phyloP scores from a whole-genome alignment of 805 yeast species.

The Yarrowia sp. region DNA sequence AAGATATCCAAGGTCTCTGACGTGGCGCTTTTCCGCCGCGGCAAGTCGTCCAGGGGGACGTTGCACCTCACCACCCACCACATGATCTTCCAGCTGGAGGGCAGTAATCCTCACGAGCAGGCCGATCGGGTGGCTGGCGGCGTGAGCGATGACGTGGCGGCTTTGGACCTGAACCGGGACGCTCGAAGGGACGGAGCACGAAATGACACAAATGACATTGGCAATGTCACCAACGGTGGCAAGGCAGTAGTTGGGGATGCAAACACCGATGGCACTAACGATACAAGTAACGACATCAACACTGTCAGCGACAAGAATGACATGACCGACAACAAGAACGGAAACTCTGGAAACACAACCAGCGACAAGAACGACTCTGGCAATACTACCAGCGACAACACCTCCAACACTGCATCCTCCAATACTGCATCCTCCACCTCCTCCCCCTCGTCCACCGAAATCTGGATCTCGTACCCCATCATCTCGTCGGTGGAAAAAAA shows the following conservation, averaged over 20 bases:
- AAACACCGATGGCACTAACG: neutral
- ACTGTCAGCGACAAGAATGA: no score
- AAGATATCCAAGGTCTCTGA: constrained; percentile 45
- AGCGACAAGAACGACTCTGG: neutral
- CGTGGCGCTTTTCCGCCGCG: constrained; percentile 57
- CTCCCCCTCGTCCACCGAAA: constrained; percentile 46
- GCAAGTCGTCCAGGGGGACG: constrained; percentile 53
- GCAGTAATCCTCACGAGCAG: neutral
- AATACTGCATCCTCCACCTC: constrained; percentile 27
- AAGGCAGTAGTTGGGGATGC: neutral
- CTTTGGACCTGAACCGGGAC: neutral
- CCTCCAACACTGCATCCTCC: no score
- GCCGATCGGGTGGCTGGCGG: constrained; percentile 26
- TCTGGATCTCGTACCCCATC: constrained; percentile 91
- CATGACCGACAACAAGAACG: neutral
- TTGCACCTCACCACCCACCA: constrained; percentile 74
- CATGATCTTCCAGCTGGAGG: constrained; percentile 49
- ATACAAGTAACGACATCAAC: neutral
- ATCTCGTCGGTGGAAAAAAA: constrained; percentile 46
- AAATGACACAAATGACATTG: neutral
- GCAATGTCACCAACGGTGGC: neutral
- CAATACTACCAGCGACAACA: neutral
- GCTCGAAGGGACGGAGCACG: no score
- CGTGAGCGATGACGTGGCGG: neutral
- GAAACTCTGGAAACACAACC: no score